A percentile compares a stretch with the other conserved stretches of the same genome.
phyloP scores from a whole-genome alignment of 768 basidiomycete species.

The Pisolithus marmoratus region DNA sequence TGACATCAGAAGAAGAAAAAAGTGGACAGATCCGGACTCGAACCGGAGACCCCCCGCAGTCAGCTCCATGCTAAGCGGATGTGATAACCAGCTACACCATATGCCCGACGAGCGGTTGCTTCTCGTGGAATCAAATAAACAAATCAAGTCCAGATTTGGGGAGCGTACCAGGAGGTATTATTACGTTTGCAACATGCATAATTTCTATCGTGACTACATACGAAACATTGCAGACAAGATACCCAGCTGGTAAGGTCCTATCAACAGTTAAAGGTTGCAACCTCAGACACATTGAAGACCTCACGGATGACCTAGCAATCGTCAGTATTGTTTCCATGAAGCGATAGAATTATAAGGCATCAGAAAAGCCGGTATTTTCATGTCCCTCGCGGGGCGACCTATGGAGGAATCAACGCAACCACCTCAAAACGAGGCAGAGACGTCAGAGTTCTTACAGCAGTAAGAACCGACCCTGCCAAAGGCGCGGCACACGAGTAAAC shows the following conservation, averaged over 20 bases:
- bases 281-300: not conserved
- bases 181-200: too few relatives aligned
- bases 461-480: conserved; percentile 31
- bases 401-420: conserved; percentile 31
- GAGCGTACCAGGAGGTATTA: too few relatives aligned
- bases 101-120: conserved; percentile 19
- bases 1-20: conserved; percentile 4
- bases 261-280: too few relatives aligned
- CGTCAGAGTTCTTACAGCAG: conserved; percentile 27
- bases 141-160: not conserved
- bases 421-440: conserved; percentile 45
- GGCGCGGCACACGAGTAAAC: conserved; percentile 33
- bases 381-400: conserved; percentile 32
- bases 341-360: conserved; percentile 15
- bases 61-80: conserved; percentile 34
- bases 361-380: conserved; percentile 69
- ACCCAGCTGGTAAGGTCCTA: too few relatives aligned
- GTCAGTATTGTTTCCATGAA: conserved; percentile 4
- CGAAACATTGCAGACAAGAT: too few relatives aligned
- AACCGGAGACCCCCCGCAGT: conserved; percentile 36
- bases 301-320: not conserved
- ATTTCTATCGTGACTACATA: not conserved
- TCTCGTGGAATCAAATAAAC: not conserved
- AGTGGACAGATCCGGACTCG: conserved; percentile 35
- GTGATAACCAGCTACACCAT: conserved; percentile 38